These are phyloP conservation scores for Microdochium paspali DNA, from an alignment of 2,329 filamentous ascomycete species.

Conservation along the genomic window DNA sequence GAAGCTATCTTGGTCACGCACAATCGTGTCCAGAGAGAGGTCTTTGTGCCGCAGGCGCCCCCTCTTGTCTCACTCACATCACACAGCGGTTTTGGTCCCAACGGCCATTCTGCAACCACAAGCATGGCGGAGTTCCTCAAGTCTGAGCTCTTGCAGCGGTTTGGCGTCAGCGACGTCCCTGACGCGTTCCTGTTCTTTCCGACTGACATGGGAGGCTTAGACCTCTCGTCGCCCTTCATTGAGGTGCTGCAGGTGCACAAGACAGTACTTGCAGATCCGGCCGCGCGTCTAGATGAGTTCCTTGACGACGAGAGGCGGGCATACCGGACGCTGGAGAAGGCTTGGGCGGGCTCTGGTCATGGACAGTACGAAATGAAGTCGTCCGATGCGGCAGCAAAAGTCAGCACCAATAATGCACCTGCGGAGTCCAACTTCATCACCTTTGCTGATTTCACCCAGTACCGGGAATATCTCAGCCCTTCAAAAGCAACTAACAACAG, in stretches of 20 bases:
- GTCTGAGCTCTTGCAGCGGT: slow-evolving; percentile 38
- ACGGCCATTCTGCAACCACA: slow-evolving; percentile 10
- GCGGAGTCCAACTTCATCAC: slow-evolving; percentile 28
- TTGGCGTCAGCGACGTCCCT: slow-evolving; percentile 31
- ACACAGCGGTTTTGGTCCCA: slow-evolving; percentile 8
- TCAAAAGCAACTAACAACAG: not conserved
- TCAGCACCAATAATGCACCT: slow-evolving; percentile 3
- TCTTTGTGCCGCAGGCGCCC: slow-evolving; percentile 26
- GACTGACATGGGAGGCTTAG: slow-evolving; percentile 33
- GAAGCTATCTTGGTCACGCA: slow-evolving; percentile 41
- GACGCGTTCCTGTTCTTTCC: slow-evolving; percentile 38
- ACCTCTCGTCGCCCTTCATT: slow-evolving; percentile 35
- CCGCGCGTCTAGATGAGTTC: slow-evolving; percentile 15
- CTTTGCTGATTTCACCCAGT: slow-evolving; percentile 31
- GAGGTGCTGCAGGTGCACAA: slow-evolving; percentile 28
- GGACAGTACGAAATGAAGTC: too few relatives aligned
- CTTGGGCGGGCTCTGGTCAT: too few relatives aligned
- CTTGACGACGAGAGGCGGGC: slow-evolving; percentile 22
- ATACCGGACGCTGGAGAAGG: slow-evolving; percentile 23
- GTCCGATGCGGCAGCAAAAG: slow-evolving; percentile 1
- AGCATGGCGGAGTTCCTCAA: slow-evolving; percentile 49
- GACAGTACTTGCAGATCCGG: slow-evolving; percentile 14
- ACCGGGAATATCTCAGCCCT: slow-evolving; percentile 18
- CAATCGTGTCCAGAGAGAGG: slow-evolving; percentile 33
- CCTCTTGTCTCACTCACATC: slow-evolving; percentile 7